Percentiles rank a stretch among this genome's conserved stretches.
Conservation (phyloP, 1,139 yeast genomes). For the Scheffersomyces parashehatae region DNA sequence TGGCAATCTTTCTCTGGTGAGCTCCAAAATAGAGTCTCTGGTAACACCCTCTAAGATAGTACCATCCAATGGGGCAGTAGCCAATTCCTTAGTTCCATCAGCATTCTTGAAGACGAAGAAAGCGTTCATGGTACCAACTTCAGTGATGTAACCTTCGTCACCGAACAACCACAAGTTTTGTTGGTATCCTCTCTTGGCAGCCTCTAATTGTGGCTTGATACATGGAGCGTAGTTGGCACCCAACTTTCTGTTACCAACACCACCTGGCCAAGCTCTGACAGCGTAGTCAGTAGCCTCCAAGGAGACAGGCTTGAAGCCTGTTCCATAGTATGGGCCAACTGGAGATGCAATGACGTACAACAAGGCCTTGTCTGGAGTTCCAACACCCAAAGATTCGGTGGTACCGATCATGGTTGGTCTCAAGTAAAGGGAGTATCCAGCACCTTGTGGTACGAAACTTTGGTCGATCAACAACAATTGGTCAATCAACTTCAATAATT, state of each 20-base stretch:
- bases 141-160: constrained; percentile 41
- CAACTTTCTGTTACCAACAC: constrained; percentile 44
- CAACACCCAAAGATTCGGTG: constrained; percentile 36
- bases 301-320: constrained; percentile 37
- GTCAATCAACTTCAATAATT: constrained; percentile 35
- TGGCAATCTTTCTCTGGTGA: constrained; percentile 30
- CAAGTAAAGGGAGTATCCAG: constrained; percentile 30
- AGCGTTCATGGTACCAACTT: constrained; percentile 47
- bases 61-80: constrained; percentile 44
- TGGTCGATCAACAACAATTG: constrained; percentile 35
- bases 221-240: constrained; percentile 52
- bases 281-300: constrained; percentile 36
- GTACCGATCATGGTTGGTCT: constrained; percentile 33
- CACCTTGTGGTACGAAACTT: constrained; percentile 27
- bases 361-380: constrained; percentile 35
- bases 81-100: constrained; percentile 36
- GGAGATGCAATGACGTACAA: constrained; percentile 37
- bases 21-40: constrained; percentile 39
- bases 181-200: constrained; percentile 36
- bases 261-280: constrained; percentile 49
- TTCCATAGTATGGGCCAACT: constrained; percentile 30
- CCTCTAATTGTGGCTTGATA: constrained; percentile 34
- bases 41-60: constrained; percentile 47
- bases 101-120: constrained; percentile 38
- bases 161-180: constrained; percentile 48